phyloP scores from a whole-genome alignment of 2,329 filamentous ascomycete species.

The Macrophomina tecta region DNA sequence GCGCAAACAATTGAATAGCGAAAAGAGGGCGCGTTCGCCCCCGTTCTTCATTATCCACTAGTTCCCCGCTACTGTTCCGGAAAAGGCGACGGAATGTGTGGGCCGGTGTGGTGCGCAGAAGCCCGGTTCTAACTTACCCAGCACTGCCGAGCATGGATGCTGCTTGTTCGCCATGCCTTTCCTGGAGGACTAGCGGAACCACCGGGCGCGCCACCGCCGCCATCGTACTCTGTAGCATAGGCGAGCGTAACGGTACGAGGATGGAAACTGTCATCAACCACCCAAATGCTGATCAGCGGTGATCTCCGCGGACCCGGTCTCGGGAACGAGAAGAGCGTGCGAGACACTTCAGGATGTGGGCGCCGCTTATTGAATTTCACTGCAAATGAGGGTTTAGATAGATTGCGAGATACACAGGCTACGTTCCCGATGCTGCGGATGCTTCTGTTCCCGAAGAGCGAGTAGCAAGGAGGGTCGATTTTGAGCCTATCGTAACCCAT shows the following conservation, averaged over 20 bases:
- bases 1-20: background rate
- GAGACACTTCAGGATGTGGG: background rate
- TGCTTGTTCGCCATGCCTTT: background rate
- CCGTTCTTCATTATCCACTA: background rate
- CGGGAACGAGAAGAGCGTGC: background rate
- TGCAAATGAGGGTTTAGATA: background rate
- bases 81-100: background rate
- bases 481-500: background rate
- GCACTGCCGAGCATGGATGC: background rate
- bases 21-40: background rate
- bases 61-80: slow-evolving; percentile 6
- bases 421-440: background rate
- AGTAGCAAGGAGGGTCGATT: background rate
- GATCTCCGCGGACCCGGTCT: background rate
- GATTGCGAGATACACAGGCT: background rate
- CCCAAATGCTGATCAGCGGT: background rate
- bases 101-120: background rate
- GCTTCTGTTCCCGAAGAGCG: background rate
- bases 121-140: background rate
- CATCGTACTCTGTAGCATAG: background rate
- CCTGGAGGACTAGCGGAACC: background rate
- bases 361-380: background rate
- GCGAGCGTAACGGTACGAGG: slow-evolving; percentile 1
- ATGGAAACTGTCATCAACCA: background rate
- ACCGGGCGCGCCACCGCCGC: background rate